These are phyloP conservation scores for Cucurbita maxima DNA, from an alignment of 306 rosid species.

Conservation along the genomic window DNA sequence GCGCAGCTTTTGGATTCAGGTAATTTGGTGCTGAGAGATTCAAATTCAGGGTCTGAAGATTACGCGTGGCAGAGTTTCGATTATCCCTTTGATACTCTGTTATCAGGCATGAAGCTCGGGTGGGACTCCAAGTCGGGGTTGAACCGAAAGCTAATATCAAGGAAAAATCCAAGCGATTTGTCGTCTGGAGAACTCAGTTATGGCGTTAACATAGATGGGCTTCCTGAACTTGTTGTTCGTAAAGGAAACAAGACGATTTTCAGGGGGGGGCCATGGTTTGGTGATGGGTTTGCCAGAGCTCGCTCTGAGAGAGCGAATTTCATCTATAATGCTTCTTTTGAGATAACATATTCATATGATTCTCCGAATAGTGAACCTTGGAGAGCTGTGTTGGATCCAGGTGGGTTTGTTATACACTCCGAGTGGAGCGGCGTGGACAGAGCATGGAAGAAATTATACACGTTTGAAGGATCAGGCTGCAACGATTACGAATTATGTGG, in stretches of 20 bases:
- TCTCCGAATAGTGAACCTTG: not conserved
- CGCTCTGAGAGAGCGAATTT: not conserved
- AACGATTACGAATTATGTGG: slow-evolving; percentile 35
- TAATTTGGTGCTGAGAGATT: slow-evolving; percentile 23
- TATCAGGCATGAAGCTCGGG: slow-evolving; percentile 38
- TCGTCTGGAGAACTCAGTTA: slow-evolving; percentile 26
- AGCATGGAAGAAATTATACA: slow-evolving; percentile 16
- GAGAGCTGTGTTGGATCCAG: slow-evolving; percentile 19
- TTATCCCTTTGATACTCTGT: slow-evolving; percentile 30
- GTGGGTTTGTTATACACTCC: slow-evolving; percentile 20
- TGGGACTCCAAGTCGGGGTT: slow-evolving; percentile 32
- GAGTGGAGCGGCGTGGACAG: slow-evolving; percentile 18
- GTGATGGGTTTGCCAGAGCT: not conserved
- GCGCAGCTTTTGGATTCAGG: slow-evolving; percentile 29
- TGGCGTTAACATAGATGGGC: slow-evolving; percentile 22
- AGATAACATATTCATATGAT: slow-evolving; percentile 29
- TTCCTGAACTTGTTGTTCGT: slow-evolving; percentile 29
- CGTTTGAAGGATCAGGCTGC: slow-evolving; percentile 22
- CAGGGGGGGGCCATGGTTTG: slow-evolving; percentile 41
- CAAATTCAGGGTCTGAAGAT: slow-evolving; percentile 1
- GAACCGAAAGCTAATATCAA: slow-evolving; percentile 23
- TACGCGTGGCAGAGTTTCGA: slow-evolving; percentile 47
- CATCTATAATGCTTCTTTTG: not conserved
- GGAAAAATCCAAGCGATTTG: slow-evolving; percentile 20
- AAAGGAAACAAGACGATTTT: slow-evolving; percentile 16